Conservation (phyloP, 495 filamentous ascomycete species). For the Glonium stellatum region DNA sequence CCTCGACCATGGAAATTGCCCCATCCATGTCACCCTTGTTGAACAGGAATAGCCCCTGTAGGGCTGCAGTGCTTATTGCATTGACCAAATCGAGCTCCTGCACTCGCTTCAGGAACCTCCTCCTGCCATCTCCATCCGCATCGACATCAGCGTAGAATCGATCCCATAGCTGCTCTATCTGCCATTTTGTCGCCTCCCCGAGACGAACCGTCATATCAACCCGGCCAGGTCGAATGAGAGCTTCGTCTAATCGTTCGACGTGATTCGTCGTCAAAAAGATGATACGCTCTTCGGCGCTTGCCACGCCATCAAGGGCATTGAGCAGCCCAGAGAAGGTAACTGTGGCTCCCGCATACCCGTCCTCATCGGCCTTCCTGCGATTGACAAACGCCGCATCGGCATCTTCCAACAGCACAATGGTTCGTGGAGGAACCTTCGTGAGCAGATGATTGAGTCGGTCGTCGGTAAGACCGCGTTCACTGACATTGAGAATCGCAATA, state of each 20-base stretch:
- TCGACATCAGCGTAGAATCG: slow-evolving; percentile 89
- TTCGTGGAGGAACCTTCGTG: slow-evolving; percentile 78
- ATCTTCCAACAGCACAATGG: slow-evolving; percentile 84
- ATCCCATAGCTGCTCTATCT: slow-evolving; percentile 84
- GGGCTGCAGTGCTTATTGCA: slow-evolving; percentile 73
- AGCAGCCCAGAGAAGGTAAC: slow-evolving; percentile 93
- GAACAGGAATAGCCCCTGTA: slow-evolving; percentile 90
- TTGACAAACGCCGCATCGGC: slow-evolving; percentile 90
- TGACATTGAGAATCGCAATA: slow-evolving; percentile 89
- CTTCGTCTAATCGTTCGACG: slow-evolving; percentile 78
- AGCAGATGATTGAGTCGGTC: slow-evolving; percentile 84
- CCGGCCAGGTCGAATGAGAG: slow-evolving; percentile 81
- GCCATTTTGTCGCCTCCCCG: slow-evolving; percentile 77
- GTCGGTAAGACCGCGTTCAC: slow-evolving; percentile 86
- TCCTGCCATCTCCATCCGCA: slow-evolving; percentile 46
- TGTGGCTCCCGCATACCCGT: slow-evolving; percentile 83
- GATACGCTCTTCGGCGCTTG: slow-evolving; percentile 90
- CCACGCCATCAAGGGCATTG: slow-evolving; percentile 90
- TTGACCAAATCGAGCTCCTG: slow-evolving; percentile 48
- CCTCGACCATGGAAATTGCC: slow-evolving; percentile 72
- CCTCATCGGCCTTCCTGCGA: slow-evolving; percentile 60
- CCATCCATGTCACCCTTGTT: slow-evolving; percentile 86
- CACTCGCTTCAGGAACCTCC: slow-evolving; percentile 45
- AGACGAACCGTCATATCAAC: slow-evolving; percentile 91
- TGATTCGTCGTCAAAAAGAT: slow-evolving; percentile 95